Conservation (phyloP, 371 early-diverging fungal genomes). For the Mucor velutinosus region DNA sequence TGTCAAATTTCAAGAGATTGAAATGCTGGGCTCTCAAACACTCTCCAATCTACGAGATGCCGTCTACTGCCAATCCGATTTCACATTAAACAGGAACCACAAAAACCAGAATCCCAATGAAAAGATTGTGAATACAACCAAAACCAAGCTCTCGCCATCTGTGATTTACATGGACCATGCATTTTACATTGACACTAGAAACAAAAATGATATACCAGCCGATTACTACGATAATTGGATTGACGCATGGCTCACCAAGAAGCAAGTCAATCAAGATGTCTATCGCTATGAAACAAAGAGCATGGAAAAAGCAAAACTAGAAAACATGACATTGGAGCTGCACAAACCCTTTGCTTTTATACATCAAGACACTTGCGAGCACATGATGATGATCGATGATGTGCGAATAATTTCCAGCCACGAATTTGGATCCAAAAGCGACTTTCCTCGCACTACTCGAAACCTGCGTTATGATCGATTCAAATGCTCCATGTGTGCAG, state of each 20-base stretch:
- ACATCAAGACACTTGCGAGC: constrained; percentile 79
- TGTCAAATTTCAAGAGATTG: constrained; percentile 45
- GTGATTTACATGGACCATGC: constrained; percentile 50
- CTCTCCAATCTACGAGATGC: constrained; percentile 50
- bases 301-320: constrained; percentile 60
- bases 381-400: constrained; percentile 67
- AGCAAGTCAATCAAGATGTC: constrained; percentile 16
- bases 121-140: constrained; percentile 16
- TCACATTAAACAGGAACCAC: constrained; percentile 12
- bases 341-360: constrained; percentile 68
- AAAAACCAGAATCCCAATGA: constrained; percentile 8
- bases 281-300: constrained; percentile 22
- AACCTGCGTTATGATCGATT: constrained; percentile 46
- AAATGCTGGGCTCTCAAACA: constrained; percentile 47
- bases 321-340: constrained; percentile 58
- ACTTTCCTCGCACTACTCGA: constrained; percentile 60
- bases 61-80: constrained; percentile 45
- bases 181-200: constrained; percentile 50
- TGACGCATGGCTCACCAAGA: constrained; percentile 7
- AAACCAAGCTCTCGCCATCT: constrained; percentile 30
- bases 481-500: constrained; percentile 71
- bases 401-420: constrained; percentile 44
- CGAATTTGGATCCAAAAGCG: constrained; percentile 37
- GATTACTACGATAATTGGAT: constrained; percentile 4
- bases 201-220: constrained; percentile 2